Evolutionary conservation across 106 monocot species (phyloP).

Genomic region (Platanthera zijinensis): DNA sequence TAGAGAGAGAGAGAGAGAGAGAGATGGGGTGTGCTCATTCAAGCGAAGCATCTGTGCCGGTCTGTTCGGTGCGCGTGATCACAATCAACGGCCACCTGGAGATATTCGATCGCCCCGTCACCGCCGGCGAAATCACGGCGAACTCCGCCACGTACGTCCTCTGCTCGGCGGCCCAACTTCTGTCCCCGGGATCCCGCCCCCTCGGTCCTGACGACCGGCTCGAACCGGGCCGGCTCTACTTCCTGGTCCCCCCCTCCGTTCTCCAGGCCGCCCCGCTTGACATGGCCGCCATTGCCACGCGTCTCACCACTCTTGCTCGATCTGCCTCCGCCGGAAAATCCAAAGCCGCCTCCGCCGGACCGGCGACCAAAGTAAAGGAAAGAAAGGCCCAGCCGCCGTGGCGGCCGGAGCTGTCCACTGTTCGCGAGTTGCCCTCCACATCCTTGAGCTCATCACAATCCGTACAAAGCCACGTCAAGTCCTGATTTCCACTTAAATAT

Average conservation of each 20-base stretch:
- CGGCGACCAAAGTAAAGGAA: neutral
- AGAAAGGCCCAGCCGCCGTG: slow-evolving; percentile 17
- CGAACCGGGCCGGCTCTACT: slow-evolving; percentile 64
- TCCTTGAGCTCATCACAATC: slow-evolving; percentile 25
- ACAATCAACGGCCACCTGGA: slow-evolving; percentile 68
- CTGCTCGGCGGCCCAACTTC: slow-evolving; percentile 60
- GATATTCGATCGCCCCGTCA: slow-evolving; percentile 40
- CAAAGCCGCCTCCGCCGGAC: neutral
- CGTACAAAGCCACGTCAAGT: neutral
- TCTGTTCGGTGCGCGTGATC: slow-evolving; percentile 47
- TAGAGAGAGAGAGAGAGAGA: neutral
- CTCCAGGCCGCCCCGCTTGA: slow-evolving; percentile 35
- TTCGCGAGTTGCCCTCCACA: slow-evolving; percentile 45
- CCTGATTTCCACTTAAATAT: no score
- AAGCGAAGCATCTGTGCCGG: slow-evolving; percentile 5
- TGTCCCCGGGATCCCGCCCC: slow-evolving; percentile 20
- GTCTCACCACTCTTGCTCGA: slow-evolving; percentile 36
- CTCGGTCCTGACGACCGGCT: slow-evolving; percentile 40
- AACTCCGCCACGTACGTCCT: slow-evolving; percentile 34
- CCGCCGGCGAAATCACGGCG: slow-evolving; percentile 39
- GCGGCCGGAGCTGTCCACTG: slow-evolving; percentile 66
- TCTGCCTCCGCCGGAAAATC: slow-evolving; percentile 5
- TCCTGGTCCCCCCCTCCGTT: slow-evolving; percentile 51
- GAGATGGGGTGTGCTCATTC: slow-evolving; percentile 4
- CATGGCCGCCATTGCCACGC: slow-evolving; percentile 38